Evolutionary conservation across 352 stramenopile species (phyloP).

Genomic region (Phytophthora ohioensis): DNA sequence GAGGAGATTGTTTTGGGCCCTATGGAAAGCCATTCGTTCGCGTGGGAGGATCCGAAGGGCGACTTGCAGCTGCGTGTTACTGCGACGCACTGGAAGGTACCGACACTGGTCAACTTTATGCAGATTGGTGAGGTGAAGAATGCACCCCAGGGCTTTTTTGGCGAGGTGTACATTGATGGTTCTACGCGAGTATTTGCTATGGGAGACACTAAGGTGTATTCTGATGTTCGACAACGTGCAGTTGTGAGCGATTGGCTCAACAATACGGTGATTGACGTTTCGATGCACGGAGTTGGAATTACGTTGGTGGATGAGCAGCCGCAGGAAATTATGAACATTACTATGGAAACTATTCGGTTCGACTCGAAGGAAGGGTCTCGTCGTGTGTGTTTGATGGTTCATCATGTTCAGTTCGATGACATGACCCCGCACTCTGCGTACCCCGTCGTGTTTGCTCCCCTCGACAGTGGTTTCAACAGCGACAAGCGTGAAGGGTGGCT

Average conservation of each 20-base stretch:
- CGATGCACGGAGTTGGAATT: conserved; percentile 76
- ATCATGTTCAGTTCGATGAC: conserved; percentile 90
- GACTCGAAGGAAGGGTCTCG: conserved; percentile 61
- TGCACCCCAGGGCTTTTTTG: conserved; percentile 64
- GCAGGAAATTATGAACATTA: conserved; percentile 87
- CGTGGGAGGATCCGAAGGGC: conserved; percentile 80
- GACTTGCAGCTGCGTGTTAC: conserved; percentile 68
- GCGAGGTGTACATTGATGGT: conserved; percentile 89
- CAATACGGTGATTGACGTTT: conserved; percentile 78
- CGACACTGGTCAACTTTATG: conserved; percentile 79
- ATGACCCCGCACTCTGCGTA: conserved; percentile 82
- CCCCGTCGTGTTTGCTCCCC: conserved; percentile 75
- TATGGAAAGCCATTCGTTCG: conserved; percentile 80
- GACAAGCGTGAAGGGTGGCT: conserved; percentile 89
- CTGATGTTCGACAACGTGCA: conserved; percentile 60
- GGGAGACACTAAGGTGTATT: conserved; percentile 74
- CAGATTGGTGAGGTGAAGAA: conserved; percentile 71
- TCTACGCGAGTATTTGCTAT: conserved; percentile 83
- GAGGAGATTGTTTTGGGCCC: conserved; percentile 79
- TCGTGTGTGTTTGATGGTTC: conserved; percentile 63
- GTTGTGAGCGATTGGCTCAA: conserved; percentile 79
- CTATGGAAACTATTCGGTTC: conserved; percentile 85
- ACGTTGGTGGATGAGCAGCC: conserved; percentile 83
- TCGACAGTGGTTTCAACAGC: conserved; percentile 90
- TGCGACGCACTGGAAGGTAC: conserved; percentile 71